Evolutionary conservation across 2,329 filamentous ascomycete species (phyloP), one percentile per base, ranked within the genome.

Genomic region (Microdochium bolleyi): DNA sequence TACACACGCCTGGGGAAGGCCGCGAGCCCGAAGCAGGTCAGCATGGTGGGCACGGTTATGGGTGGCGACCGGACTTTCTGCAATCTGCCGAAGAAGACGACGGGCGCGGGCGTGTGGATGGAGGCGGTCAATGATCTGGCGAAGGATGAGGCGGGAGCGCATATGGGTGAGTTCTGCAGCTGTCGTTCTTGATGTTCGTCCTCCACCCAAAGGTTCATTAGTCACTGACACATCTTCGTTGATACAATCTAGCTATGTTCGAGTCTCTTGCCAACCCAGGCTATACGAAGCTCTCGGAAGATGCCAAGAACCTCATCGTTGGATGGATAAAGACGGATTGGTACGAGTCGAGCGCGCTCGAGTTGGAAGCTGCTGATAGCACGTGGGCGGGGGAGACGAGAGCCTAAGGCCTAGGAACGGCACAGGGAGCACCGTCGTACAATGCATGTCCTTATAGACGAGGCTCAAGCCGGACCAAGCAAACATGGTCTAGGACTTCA

Each of bases 21-120:
- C 14, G 85, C 87, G 14, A 68, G 75, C 51, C 62, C 77, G 62
- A 74, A 79, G 70, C 61, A 77, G 70, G 66, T 73, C 55, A 71
- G 73, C 62, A 65, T 85, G 67, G 71, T 80, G 52, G 73, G 78
- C 24, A 78, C 77, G 25, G 78, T 89, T 34, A 68, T 88, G 19
- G 85, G 85, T 1, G 81, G 78, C 50, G 78, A 92, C 56, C 79
- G 94, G 60, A 97, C 92, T 0, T 99, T 97, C 66, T 96, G 92
- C 71, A 89, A 90, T 54, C 67, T 95, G 52, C 90, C 91, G 2
- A 77, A 78, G 58, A 78, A 76, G 53, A 71, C 69, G 53, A 22
- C 9, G 10, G 21, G 41, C n/a, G 41, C 7, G 7, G 55, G 60
- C 5, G 69, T 77, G 61, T 95, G 89, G 87, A 76, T 77, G 57